Evolutionary conservation across 768 basidiomycete species (phyloP), one percentile per base, ranked within the genome.

Genomic region (Pholiota conissans): DNA sequence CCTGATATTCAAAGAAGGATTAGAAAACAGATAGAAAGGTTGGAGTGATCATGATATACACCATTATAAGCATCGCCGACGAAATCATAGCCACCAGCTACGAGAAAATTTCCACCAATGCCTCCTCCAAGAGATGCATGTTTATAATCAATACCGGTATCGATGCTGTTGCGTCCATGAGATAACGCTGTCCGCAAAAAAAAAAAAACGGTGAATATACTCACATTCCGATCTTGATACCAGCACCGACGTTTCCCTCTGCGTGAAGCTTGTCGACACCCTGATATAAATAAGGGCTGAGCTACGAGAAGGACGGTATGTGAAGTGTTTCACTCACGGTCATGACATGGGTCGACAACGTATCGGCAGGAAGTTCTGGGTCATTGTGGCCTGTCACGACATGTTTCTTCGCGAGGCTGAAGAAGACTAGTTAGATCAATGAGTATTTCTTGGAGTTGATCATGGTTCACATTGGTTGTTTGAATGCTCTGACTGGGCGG

Each of bases 221-320:
- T 63, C 57, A 83, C 82, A 89, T 82, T 57, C 79, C 88, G 55
- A 91, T 77, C 63, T 85, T 86, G 65, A 88, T 72, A 3, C 88
- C 88, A 20, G 76, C 76, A n/a, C 89, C 88, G n/a, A 74, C 75
- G 66, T 82, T 78, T 0, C 86, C 87, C 59, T 78, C 63, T 7
- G 84, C 84, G 63, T 89, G 87, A 14, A 87, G 74, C 60, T 79
- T 81, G 63, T 87, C 82, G 2, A 87, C 86, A 24, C 84, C 83
- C 82, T 84, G 49, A 24, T 10, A 9, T 39, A 7, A 35, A 37
- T 6, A 22, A 22, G 13, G 48, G 11, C 32, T 45, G 32, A 26
- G 30, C 49, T 48, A 11, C 48, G 20, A 14, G 34, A 27, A n/a
- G n/a, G n/a, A 51, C 28, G 27, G 11, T 28, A 6, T 24, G 55